Percentiles rank a stretch among this genome's conserved stretches.
Evolutionary conservation across 805 yeast genomes (phyloP).

Genomic region (Candida krabiensis): DNA sequence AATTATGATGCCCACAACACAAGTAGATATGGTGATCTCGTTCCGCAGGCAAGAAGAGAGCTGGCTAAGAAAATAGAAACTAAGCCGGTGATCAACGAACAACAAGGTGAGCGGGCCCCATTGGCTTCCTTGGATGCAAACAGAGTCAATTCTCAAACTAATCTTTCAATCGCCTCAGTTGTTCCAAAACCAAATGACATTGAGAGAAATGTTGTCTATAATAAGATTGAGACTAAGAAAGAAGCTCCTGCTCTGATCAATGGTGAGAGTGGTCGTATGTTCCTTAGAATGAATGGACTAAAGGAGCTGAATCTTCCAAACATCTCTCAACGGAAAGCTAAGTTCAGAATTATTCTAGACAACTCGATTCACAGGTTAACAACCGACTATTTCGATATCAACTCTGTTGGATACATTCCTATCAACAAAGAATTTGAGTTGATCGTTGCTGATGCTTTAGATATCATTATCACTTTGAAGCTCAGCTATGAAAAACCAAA

Average conservation of each 20-base stretch:
- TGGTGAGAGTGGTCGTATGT: constrained; percentile 50
- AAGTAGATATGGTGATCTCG: constrained; percentile 22
- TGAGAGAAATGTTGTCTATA: background rate
- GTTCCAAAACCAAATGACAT: background rate
- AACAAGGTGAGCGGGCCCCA: background rate
- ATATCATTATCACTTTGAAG: constrained; percentile 72
- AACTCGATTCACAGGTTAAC: constrained; percentile 80
- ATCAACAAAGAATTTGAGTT: constrained; percentile 80
- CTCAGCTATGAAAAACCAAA: constrained; percentile 53
- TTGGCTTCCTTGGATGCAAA: constrained; percentile 1
- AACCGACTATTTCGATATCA: constrained; percentile 46
- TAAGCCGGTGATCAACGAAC: background rate
- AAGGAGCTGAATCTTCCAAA: constrained; percentile 49
- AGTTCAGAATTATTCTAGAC: constrained; percentile 59
- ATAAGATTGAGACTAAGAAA: background rate
- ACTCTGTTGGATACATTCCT: constrained; percentile 27
- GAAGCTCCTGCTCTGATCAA: constrained; percentile 17
- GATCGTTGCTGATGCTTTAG: constrained; percentile 58
- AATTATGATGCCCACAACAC: background rate
- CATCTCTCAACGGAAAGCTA: constrained; percentile 43
- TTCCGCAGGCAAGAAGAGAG: constrained; percentile 17
- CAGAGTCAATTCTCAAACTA: constrained; percentile 11
- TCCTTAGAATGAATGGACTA: constrained; percentile 49
- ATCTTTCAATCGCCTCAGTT: background rate
- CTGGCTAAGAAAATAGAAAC: constrained; percentile 1